phyloP scores from a whole-genome alignment of 2,329 filamentous ascomycete species.

The Microsporum ferrugineum region DNA sequence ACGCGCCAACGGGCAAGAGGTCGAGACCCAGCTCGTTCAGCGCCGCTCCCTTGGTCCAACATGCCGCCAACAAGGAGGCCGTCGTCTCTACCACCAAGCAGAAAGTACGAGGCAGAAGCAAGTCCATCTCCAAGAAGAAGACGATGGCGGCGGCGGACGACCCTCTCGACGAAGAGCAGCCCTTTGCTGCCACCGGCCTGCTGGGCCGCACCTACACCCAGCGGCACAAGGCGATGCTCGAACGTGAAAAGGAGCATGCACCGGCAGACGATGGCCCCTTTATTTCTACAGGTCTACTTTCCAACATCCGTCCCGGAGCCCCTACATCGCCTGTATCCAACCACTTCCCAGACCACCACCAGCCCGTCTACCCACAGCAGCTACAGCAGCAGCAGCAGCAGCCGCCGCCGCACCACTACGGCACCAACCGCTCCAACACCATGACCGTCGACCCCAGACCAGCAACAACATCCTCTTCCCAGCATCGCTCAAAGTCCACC shows the following conservation, averaged over 20 bases:
- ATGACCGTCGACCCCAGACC: slow-evolving; percentile 18
- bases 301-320: slow-evolving; percentile 25
- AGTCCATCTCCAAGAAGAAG: slow-evolving; percentile 3
- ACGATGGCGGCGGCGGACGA: background rate
- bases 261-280: slow-evolving; percentile 35
- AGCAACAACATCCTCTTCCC: slow-evolving; percentile 21
- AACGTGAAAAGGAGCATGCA: slow-evolving; percentile 26
- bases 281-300: slow-evolving; percentile 42
- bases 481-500: slow-evolving; percentile 38
- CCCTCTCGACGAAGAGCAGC: slow-evolving; percentile 13
- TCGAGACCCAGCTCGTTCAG: background rate
- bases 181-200: slow-evolving; percentile 29
- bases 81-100: background rate
- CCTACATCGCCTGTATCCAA: slow-evolving; percentile 23
- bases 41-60: background rate
- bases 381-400: slow-evolving; percentile 4
- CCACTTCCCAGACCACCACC: slow-evolving; percentile 18
- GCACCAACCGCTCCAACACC: slow-evolving; percentile 26
- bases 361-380: slow-evolving; percentile 11
- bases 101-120: slow-evolving; percentile 6
- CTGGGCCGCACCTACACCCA: slow-evolving; percentile 32
- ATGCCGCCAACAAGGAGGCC: background rate
- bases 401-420: slow-evolving; percentile 10
- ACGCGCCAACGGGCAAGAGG: background rate
- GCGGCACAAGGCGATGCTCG: slow-evolving; percentile 31